These are phyloP conservation scores for Kodamaea sp. DNA, from an alignment of 1,139 yeast genomes.

Conservation along the genomic window DNA sequence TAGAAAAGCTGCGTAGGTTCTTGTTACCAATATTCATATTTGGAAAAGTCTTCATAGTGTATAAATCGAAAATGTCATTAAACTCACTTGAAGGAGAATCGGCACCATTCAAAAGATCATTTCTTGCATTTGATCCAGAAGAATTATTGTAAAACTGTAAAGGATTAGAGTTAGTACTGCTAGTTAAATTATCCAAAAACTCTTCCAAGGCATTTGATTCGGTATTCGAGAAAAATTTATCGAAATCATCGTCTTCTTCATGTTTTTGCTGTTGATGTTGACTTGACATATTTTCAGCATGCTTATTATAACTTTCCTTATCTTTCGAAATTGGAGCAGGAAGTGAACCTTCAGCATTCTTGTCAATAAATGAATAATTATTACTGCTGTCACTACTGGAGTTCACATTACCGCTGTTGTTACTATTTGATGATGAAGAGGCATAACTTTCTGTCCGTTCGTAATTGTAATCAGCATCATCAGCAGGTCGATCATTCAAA, in stretches of 20 bases:
- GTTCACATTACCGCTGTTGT: not conserved
- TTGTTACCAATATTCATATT: slow-evolving; percentile 1
- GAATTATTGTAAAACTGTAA: slow-evolving; percentile 28
- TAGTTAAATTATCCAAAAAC: slow-evolving; percentile 44
- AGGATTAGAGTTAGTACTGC: slow-evolving; percentile 26
- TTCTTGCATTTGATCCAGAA: slow-evolving; percentile 12
- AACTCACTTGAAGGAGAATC: slow-evolving; percentile 12
- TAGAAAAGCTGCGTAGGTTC: slow-evolving; percentile 6
- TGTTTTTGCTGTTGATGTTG: slow-evolving; percentile 3
- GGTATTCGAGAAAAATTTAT: slow-evolving; percentile 43
- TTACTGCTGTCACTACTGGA: not conserved
- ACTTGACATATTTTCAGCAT: not conserved
- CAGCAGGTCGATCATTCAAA: slow-evolving; percentile 2
- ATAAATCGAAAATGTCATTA: slow-evolving; percentile 26
- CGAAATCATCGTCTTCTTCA: slow-evolving; percentile 32
- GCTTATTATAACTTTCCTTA: not conserved
- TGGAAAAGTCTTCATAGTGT: slow-evolving; percentile 27
- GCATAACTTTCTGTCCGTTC: slow-evolving; percentile 12
- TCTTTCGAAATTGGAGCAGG: slow-evolving; percentile 1
- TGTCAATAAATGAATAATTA: not conserved
- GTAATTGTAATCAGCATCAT: slow-evolving; percentile 10
- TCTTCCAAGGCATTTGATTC: slow-evolving; percentile 45
- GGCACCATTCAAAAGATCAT: not conserved
- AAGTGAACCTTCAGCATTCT: not conserved
- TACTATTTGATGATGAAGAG: slow-evolving; percentile 1